Conservation (phyloP, 768 basidiomycete species). For the Lactarius tabidus region DNA sequence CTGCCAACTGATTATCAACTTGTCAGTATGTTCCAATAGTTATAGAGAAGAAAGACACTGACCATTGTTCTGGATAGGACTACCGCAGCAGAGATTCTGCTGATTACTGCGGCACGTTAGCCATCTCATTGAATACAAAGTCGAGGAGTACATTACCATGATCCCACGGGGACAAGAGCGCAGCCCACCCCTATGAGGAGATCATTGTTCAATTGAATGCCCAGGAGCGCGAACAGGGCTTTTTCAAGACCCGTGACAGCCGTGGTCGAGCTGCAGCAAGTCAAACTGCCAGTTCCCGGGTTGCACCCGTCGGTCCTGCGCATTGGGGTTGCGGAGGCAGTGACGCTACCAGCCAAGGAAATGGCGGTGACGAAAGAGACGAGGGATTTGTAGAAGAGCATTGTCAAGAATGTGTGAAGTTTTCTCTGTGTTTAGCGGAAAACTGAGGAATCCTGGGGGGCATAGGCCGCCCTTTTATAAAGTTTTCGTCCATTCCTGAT, state of each 20-base stretch:
- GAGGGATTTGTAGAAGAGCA: constrained; percentile 4
- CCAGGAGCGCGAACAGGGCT: no score
- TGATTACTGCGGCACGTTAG: neutral
- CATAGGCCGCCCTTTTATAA: constrained; percentile 1
- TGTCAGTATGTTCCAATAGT: neutral
- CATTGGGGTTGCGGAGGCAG: neutral
- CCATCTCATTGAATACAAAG: neutral
- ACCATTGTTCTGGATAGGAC: neutral
- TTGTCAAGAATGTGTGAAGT: neutral
- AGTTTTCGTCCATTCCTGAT: no score
- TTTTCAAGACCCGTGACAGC: no score
- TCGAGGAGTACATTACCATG: neutral
- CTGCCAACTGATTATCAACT: neutral
- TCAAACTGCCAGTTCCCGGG: no score
- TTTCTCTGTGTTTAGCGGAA: neutral
- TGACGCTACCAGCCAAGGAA: neutral
- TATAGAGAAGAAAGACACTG: neutral
- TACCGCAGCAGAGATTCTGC: neutral
- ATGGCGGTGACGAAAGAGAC: neutral
- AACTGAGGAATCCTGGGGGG: neutral
- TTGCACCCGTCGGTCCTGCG: neutral
- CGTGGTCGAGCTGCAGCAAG: no score
- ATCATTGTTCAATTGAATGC: neutral
- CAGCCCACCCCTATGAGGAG: neutral
- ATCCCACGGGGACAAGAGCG: no score